Base-by-base conservation (phyloP, 2,329 filamentous ascomycete genomes). In the Stemphylium lycopersici region DNA sequence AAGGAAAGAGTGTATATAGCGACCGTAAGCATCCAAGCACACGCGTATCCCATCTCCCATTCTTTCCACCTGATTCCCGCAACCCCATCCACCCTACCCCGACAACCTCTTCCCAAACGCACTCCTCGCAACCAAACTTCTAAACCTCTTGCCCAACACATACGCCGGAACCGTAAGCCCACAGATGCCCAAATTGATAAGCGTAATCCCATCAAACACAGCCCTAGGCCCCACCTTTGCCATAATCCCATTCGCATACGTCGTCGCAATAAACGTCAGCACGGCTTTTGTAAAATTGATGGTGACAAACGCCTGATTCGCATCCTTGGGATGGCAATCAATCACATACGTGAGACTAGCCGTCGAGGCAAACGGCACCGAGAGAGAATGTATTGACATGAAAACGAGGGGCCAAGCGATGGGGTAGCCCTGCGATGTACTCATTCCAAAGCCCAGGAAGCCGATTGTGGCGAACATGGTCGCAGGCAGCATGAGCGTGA, bases 211-310 rank as follows among this genome's bases (percentile, higher is more conserved):
- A 52, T 89, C 81, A 74, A 97, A 93, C 0, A 84, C 78, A 37
- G 82, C 81, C 51, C 85, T 83, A 12, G 87, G 85, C 1, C 86
- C 87, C 15, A 72, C 63, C 1, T 51, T 53, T n/a, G 62, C 59
- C 60, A 33, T 88, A 81, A 41, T 96, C 78, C 93, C 93, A 96
- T 61, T 91, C 79, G 70, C 91, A 93, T 6, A 91, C 88, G 69
- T 85, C 86, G 74, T 88, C 90, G 0, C 92, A 93, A 60, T 95
- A 22, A 78, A 73, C 1, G 71, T 74, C 24, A 76, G 66, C 1
- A 77, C 66, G 0, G 74, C 74, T 50, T 78, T 78, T 1, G 72
- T 66, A 51, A 77, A 78, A 43, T 77, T 77, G 64, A 78, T 77
- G 0, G 73, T 77, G 6, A 77, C 76, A 36, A 77, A 77, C 2